Evolutionary conservation across 208 protist genomes (phyloP).

Genomic region (Novymonas esmeraldas): DNA sequence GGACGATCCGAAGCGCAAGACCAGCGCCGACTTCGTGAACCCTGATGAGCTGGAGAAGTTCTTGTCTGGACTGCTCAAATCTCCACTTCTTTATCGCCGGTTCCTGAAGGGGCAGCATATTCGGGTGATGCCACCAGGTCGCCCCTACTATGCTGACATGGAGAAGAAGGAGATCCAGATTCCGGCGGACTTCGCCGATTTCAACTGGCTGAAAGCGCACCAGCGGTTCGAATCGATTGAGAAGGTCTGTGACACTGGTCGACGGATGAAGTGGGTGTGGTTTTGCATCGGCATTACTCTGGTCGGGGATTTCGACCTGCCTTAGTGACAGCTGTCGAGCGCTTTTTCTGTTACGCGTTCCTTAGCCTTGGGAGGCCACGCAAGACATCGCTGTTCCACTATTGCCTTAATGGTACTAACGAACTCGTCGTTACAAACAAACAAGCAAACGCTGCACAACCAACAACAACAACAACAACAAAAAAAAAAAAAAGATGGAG

Average conservation of each 20-base stretch:
- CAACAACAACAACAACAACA: neutral
- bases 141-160: conserved; percentile 68
- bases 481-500: neutral
- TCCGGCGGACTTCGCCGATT: conserved; percentile 87
- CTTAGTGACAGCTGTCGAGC: conserved; percentile 30
- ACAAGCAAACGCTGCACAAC: neutral
- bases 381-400: neutral
- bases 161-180: conserved; percentile 81
- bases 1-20: conserved; percentile 74
- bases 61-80: conserved; percentile 63
- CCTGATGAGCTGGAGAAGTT: conserved; percentile 81
- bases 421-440: conserved; percentile 5
- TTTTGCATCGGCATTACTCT: conserved; percentile 75
- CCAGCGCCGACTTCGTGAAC: conserved; percentile 68
- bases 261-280: conserved; percentile 88
- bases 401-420: conserved; percentile 6
- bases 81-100: conserved; percentile 80
- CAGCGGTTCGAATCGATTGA: conserved; percentile 65
- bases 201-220: conserved; percentile 83
- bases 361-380: neutral
- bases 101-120: conserved; percentile 84
- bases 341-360: neutral
- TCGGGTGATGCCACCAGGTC: conserved; percentile 71
- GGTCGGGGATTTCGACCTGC: conserved; percentile 83
- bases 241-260: conserved; percentile 48